Evolutionary conservation across 352 stramenopile species (phyloP), one percentile per base, ranked within the genome.

Genomic region (Phytophthora pistaciae): DNA sequence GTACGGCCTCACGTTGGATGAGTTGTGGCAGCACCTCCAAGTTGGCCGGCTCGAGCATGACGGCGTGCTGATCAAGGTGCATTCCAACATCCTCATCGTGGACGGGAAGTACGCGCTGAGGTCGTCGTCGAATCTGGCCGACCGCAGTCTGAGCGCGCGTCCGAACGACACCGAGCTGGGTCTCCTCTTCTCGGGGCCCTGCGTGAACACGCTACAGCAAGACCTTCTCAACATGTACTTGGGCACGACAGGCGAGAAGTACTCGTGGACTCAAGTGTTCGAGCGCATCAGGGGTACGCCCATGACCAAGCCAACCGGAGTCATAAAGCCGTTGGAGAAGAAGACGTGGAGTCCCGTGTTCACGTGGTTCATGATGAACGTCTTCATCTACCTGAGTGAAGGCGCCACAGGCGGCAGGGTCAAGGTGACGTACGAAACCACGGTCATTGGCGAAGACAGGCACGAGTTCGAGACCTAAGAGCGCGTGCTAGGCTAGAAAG

Each of bases 361-460:
- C 50, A 93, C 87, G 62, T 92, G 85, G 85, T 93, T 93, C 60
- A 70, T 93, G 48, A 93, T 94, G 87, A 91, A 87, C 49, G 20
- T 90, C 16, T 94, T 94, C 62, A 91, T 94, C 53, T 92, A 89
- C 63, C 71, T 75, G 9, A 94, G 87, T 65, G 87, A 92, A 77
- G 87, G 87, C 29, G 87, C 87, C 9, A 94, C 87, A 3, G 87
- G 87, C 16, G 85, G 87, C 5, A 70, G 87, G 18, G 63, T 84
- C 58, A 90, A 91, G 42, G 87, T 94, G 40, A 88, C 77, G 2
- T 94, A 91, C 67, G 48, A 72, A 59, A 92, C 82, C 13, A 76
- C 55, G 0, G 75, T 87, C 21, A 66, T 82, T 46, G 67, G 63
- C 38, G 53, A 67, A 25, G 40, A 73, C 52, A 78, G 70, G 42